These are phyloP conservation scores for Diutina mesorugosa DNA, from an alignment of 1,139 yeast genomes.

Conservation along the genomic window DNA sequence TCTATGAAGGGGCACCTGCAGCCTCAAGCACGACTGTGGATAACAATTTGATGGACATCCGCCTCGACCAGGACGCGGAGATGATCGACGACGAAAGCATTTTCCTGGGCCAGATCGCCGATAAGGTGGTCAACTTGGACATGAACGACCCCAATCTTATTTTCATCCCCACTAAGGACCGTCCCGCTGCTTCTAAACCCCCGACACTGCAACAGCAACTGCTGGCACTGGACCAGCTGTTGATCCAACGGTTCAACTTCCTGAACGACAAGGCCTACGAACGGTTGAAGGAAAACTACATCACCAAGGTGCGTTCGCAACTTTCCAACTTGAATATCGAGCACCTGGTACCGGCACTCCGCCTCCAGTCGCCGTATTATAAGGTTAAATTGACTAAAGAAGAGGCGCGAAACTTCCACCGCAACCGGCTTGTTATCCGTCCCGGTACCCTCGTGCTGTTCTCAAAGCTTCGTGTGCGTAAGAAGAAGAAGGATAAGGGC, in stretches of 20 bases:
- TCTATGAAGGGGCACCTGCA: conserved; percentile 4
- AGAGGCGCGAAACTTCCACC: conserved; percentile 69
- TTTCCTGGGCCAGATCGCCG: conserved; percentile 55
- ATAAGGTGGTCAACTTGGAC: conserved; percentile 44
- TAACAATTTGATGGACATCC: conserved; percentile 10
- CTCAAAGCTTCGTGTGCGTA: conserved; percentile 64
- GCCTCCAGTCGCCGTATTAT: conserved; percentile 86
- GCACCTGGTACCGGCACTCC: conserved; percentile 78
- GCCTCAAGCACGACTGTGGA: conserved; percentile 3
- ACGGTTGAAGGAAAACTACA: conserved; percentile 70
- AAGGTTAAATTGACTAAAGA: conserved; percentile 61
- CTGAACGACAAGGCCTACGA: conserved; percentile 88
- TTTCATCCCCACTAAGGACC: conserved; percentile 37
- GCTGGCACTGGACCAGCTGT: conserved; percentile 36
- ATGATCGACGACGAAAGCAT: conserved; percentile 71
- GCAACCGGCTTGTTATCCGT: conserved; percentile 62
- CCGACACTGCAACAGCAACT: conserved; percentile 15
- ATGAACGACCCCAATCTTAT: conserved; percentile 79
- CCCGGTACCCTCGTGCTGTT: conserved; percentile 72
- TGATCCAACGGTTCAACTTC: conserved; percentile 54
- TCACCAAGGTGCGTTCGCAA: conserved; percentile 84
- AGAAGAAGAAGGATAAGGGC: conserved; percentile 83
- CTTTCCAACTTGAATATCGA: conserved; percentile 86
- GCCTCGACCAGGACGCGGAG: conserved; percentile 54
- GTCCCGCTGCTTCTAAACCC: background rate